Base-by-base conservation (phyloP, 192 early-diverging fungal species). In the Endogone sp. region DNA sequence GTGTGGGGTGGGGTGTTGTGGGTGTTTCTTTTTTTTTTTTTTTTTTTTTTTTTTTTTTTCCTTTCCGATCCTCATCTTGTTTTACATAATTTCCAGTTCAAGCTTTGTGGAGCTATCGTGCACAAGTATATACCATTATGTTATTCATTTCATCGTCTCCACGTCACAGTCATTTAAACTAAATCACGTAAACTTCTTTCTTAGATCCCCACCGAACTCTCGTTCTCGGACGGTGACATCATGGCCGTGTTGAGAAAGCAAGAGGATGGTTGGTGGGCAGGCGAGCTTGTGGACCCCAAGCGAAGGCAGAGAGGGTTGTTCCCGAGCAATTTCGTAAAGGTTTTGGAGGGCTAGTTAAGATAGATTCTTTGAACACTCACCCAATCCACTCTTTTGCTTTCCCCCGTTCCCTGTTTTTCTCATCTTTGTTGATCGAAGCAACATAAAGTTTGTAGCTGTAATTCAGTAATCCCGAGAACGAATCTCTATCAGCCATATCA, bases 221-320 rank as follows among this genome's bases (percentile, higher is more conserved):
- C 79, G 58, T 79, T 87, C 29, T 71, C 64, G 44, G 67, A 71
- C 49, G 78, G 78, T 3, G 84, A 87, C 64, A 62, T 79, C 8
- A 29, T 87, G 10, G 80, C 70, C 3, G 74, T 87, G 6, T 9
- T 85, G 1, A 68, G 66, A 3, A 79, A 75, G 31, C 77, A 83
- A 3, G 62, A 74, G 0, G 86, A 87, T 68, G 86, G 86, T 11
- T 87, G 86, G 86, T 87, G 86, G 86, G 75, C 79, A 61, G 86
- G 80, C 4, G 77, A 84, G 30, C 22, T 81, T 0, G 28, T 77
- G 31, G 72, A 77, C 23, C 68, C 73, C 3, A 4, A 31, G 4
- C 26, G 28, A 31, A 65, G 68, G 29, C 65, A 60, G 59, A 23
- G 59, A n/a, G 59, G 59, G 4, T 60, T 60, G 59, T 26, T 60